phyloP scores from a whole-genome alignment of 805 yeast genomes.

The Ogataea glucozyma region DNA sequence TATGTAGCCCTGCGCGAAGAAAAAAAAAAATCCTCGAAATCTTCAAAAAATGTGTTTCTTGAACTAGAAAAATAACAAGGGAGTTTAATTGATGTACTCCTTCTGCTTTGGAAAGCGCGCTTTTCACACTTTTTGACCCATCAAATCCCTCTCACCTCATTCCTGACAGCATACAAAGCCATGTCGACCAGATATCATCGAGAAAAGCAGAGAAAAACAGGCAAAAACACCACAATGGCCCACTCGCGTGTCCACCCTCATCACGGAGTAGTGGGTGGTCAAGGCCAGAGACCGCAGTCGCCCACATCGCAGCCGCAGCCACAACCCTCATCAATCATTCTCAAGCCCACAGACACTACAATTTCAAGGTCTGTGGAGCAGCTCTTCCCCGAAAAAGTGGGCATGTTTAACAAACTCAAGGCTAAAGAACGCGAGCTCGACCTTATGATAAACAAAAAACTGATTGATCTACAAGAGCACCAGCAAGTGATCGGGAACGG shows the following conservation, averaged over 20 bases:
- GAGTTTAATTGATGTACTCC: too few relatives aligned
- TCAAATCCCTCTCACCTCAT: too few relatives aligned
- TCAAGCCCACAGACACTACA: slow-evolving; percentile 39
- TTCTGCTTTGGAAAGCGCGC: too few relatives aligned
- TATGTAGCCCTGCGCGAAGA: too few relatives aligned
- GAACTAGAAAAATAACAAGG: too few relatives aligned
- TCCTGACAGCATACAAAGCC: background rate
- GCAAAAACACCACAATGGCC: slow-evolving; percentile 17
- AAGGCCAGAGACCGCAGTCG: slow-evolving; percentile 18
- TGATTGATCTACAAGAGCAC: slow-evolving; percentile 80
- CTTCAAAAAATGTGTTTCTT: too few relatives aligned
- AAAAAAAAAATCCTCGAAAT: too few relatives aligned
- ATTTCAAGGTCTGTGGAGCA: slow-evolving; percentile 32
- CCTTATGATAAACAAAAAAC: slow-evolving; percentile 76
- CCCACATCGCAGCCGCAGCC: slow-evolving; percentile 20
- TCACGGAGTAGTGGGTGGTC: slow-evolving; percentile 15
- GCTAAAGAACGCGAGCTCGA: slow-evolving; percentile 86
- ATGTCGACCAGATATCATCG: slow-evolving; percentile 24
- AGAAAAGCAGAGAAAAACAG: slow-evolving; percentile 23
- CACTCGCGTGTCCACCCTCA: slow-evolving; percentile 18
- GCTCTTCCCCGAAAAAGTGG: slow-evolving; percentile 50
- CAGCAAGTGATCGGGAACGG: slow-evolving; percentile 47
- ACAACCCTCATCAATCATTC: slow-evolving; percentile 28
- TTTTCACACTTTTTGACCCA: too few relatives aligned
- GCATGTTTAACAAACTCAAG: slow-evolving; percentile 63